These are phyloP conservation scores for Calonectria crousiana DNA, from an alignment of 2,329 filamentous ascomycete species.

Conservation along the genomic window DNA sequence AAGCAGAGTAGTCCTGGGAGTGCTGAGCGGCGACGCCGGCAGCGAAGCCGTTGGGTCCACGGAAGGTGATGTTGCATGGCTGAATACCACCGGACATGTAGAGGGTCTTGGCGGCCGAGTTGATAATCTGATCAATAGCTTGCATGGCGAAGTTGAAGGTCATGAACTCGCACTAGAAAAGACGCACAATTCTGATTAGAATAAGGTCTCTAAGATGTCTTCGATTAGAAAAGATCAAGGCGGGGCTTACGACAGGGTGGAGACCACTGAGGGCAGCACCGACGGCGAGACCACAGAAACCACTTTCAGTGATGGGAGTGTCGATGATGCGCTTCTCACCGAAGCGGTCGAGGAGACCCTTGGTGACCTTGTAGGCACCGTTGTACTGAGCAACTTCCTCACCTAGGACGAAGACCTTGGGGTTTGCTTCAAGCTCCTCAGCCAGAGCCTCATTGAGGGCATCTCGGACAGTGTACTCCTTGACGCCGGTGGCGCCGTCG, in stretches of 20 bases:
- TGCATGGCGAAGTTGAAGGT: constrained; percentile 99
- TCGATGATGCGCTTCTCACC: constrained; percentile 98
- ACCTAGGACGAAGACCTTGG: constrained; percentile 95
- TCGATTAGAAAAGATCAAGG: background rate
- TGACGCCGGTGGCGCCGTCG: constrained; percentile 69
- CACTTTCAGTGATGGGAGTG: constrained; percentile 97
- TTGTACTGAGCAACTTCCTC: constrained; percentile 99
- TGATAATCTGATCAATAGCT: constrained; percentile 99
- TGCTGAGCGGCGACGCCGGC: constrained; percentile 96
- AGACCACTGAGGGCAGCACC: constrained; percentile 95
- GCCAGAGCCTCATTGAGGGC: constrained; percentile 97
- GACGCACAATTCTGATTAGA: constrained; percentile 24
- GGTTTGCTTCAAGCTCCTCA: constrained; percentile 94
- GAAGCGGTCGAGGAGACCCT: constrained; percentile 96
- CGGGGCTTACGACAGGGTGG: constrained; percentile 84
- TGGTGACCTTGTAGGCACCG: constrained; percentile 99
- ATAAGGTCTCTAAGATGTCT: background rate
- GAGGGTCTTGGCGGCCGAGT: constrained; percentile 98
- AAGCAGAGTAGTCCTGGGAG: constrained; percentile 98
- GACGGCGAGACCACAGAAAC: constrained; percentile 93
- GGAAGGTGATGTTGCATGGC: constrained; percentile 99
- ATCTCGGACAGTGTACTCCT: constrained; percentile 97
- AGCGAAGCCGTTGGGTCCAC: constrained; percentile 98
- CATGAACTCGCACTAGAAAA: constrained; percentile 95
- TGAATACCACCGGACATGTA: constrained; percentile 99